Conservation (phyloP, 352 stramenopile genomes). For the Phytophthora meadii region DNA sequence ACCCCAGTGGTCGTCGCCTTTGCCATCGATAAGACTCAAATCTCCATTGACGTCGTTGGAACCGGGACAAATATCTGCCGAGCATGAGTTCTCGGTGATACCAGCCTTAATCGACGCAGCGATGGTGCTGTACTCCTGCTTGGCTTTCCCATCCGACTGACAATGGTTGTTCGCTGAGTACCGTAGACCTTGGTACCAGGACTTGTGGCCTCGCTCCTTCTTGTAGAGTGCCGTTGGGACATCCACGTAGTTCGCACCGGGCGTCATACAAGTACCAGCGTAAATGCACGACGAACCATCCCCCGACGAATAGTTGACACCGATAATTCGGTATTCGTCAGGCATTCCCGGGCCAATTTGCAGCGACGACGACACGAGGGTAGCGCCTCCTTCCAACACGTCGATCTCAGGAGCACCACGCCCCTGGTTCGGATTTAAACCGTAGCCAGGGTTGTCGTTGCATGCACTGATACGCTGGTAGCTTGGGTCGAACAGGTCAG, state of each 20-base stretch:
- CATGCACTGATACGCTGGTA: slow-evolving; percentile 90
- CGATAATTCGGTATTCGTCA: slow-evolving; percentile 58
- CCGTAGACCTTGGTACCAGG: slow-evolving; percentile 65
- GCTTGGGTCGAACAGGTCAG: slow-evolving; percentile 46
- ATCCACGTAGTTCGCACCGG: slow-evolving; percentile 49
- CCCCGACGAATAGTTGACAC: slow-evolving; percentile 32
- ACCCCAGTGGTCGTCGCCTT: slow-evolving; percentile 43
- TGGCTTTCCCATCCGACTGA: slow-evolving; percentile 20
- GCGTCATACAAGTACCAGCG: slow-evolving; percentile 41
- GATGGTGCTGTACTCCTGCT: slow-evolving; percentile 50
- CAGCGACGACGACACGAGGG: slow-evolving; percentile 87
- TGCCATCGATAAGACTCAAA: slow-evolving; percentile 49
- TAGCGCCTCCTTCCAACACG: slow-evolving; percentile 88
- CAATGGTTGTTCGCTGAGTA: slow-evolving; percentile 70
- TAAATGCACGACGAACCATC: slow-evolving; percentile 46
- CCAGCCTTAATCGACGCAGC: slow-evolving; percentile 45
- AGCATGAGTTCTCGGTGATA: slow-evolving; percentile 56
- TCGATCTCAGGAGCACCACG: slow-evolving; percentile 96
- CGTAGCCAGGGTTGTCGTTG: slow-evolving; percentile 89
- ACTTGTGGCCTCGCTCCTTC: slow-evolving; percentile 48
- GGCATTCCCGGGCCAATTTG: slow-evolving; percentile 88
- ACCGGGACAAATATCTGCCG: slow-evolving; percentile 41
- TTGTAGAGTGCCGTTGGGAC: slow-evolving; percentile 50
- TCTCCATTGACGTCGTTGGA: slow-evolving; percentile 55
- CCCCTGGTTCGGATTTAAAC: slow-evolving; percentile 84